Conservation (phyloP, 169 alveolate species). For the Plasmodium inui region DNA sequence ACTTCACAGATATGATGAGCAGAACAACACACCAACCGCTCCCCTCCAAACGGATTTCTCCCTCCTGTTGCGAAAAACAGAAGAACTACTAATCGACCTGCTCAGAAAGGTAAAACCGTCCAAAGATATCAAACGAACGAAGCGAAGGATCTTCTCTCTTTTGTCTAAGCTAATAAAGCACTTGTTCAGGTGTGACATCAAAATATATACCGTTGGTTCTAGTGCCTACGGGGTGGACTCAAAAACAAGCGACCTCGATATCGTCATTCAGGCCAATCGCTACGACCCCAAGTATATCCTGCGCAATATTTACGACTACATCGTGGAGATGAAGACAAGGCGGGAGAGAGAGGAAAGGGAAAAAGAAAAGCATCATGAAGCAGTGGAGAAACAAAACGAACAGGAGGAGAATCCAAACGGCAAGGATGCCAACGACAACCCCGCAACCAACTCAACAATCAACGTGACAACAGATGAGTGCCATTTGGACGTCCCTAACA, state of each 20-base stretch:
- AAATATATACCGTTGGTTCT: conserved; percentile 84
- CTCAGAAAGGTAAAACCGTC: conserved; percentile 64
- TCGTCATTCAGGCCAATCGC: conserved; percentile 79
- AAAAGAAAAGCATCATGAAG: background rate
- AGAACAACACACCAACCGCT: background rate
- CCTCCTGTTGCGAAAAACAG: conserved; percentile 15
- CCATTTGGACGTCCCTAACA: background rate
- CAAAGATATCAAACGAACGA: conserved; percentile 41
- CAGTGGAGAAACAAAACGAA: background rate
- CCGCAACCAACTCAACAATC: background rate
- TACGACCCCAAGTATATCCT: conserved; percentile 78
- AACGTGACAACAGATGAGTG: background rate
- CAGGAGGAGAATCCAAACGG: too few species aligned
- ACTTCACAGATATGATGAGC: background rate
- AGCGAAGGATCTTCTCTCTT: conserved; percentile 11
- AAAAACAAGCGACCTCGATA: conserved; percentile 83
- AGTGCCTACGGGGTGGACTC: conserved; percentile 88
- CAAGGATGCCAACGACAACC: too few species aligned
- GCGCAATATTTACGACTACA: conserved; percentile 77
- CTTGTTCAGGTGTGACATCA: conserved; percentile 77
- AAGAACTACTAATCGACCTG: conserved; percentile 11
- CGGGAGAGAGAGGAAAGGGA: background rate
- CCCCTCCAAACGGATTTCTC: background rate
- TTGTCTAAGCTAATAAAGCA: conserved; percentile 74
- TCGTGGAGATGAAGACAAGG: conserved; percentile 65